Percentiles rank a stretch among this genome's conserved stretches.
phyloP scores from a whole-genome alignment of 345 rosid species.

The Syzygium aqueum region DNA sequence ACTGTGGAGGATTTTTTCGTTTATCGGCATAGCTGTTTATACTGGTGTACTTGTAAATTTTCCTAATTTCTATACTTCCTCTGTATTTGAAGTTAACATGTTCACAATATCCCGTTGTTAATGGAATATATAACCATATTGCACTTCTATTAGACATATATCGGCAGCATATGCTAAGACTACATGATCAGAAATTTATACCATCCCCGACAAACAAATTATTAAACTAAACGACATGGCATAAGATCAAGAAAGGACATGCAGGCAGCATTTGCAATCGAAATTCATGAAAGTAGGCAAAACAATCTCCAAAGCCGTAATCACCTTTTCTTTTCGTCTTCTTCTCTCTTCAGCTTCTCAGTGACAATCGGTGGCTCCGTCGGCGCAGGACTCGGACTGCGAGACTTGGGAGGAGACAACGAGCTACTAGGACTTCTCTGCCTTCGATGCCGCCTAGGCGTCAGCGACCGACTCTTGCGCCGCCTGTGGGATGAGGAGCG shows the following conservation, averaged over 20 bases:
- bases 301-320: not conserved
- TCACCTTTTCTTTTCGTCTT: constrained; percentile 51
- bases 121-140: not conserved
- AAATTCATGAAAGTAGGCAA: not conserved
- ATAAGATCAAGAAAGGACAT: not conserved
- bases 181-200: not conserved
- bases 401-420: constrained; percentile 35
- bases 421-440: constrained; percentile 31
- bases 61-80: not conserved
- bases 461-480: constrained; percentile 56
- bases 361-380: constrained; percentile 21
- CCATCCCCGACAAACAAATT: not conserved
- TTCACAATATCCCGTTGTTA: not conserved
- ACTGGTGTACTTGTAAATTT: not conserved
- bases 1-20: not conserved
- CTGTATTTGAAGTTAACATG: not conserved
- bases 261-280: not conserved
- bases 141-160: not conserved
- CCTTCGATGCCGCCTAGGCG: constrained; percentile 37
- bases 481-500: constrained; percentile 40
- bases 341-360: constrained; percentile 38
- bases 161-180: not conserved
- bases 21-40: not conserved
- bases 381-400: constrained; percentile 14
- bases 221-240: not conserved